phyloP scores from a whole-genome alignment of 2,329 filamentous ascomycete genomes.

The Didymella lethalis region DNA sequence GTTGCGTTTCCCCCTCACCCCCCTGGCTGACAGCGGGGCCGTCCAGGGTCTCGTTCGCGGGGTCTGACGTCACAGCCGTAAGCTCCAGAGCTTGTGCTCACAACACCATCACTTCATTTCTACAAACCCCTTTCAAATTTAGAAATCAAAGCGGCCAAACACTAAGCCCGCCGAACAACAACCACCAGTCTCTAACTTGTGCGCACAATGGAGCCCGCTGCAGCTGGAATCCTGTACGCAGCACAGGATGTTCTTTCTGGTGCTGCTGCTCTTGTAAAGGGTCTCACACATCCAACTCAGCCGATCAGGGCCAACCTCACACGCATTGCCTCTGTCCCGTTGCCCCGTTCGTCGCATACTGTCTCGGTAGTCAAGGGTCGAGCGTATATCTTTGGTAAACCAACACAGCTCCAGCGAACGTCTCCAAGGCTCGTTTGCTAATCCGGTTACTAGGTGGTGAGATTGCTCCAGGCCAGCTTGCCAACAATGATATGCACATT shows the following conservation, averaged over 20 bases:
- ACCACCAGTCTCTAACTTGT: not conserved
- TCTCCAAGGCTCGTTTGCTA: not conserved
- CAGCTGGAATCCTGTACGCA: constrained; percentile 50
- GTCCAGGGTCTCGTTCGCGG: not conserved
- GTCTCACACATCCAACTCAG: constrained; percentile 58
- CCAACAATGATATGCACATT: constrained; percentile 61
- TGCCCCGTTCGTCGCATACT: constrained; percentile 61
- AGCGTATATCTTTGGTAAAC: constrained; percentile 61
- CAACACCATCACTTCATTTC: not conserved
- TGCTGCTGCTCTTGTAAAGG: constrained; percentile 58
- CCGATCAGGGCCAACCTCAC: constrained; percentile 61
- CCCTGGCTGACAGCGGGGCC: not conserved
- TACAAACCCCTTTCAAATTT: not conserved
- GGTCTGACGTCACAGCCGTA: constrained; percentile 17
- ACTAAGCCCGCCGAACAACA: not conserved
- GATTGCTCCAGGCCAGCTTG: constrained; percentile 50
- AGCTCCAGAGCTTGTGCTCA: constrained; percentile 1
- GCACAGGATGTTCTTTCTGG: constrained; percentile 48
- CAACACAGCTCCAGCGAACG: not conserved
- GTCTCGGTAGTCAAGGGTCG: constrained; percentile 62
- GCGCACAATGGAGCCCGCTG: constrained; percentile 47
- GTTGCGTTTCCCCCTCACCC: not conserved
- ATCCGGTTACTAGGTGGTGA: constrained; percentile 51
- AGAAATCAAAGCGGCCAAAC: not conserved
- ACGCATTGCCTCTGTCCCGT: constrained; percentile 55